A percentile compares a stretch with the other conserved stretches of the same genome.
phyloP scores from a whole-genome alignment of 768 basidiomycete species.

The Lyophyllum shimeji region DNA sequence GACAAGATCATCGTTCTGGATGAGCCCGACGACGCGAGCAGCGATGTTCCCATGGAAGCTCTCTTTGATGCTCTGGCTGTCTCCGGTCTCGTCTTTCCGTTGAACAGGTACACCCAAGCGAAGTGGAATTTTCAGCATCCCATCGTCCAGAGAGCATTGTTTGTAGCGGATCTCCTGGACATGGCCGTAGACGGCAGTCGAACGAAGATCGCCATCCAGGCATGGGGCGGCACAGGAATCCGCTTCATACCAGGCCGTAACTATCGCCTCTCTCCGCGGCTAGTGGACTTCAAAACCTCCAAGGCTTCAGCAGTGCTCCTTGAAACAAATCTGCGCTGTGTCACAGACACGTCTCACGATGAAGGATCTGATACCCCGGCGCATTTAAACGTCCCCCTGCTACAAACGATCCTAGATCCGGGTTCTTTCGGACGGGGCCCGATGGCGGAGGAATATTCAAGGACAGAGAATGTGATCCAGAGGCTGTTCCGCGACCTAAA shows the following conservation, averaged over 20 bases:
- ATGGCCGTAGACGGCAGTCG: constrained; percentile 30
- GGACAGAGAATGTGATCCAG: constrained; percentile 38
- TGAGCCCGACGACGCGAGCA: constrained; percentile 22
- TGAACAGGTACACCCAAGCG: constrained; percentile 34
- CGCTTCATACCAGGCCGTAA: constrained; percentile 29
- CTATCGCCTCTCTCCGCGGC: constrained; percentile 48
- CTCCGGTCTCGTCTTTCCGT: constrained; percentile 42
- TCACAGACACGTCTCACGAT: constrained; percentile 12
- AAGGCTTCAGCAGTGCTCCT: constrained; percentile 45
- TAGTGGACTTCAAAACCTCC: constrained; percentile 54
- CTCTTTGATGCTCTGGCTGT: constrained; percentile 51
- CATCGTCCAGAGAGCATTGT: constrained; percentile 35
- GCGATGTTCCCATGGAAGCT: constrained; percentile 42
- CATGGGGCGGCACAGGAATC: constrained; percentile 34
- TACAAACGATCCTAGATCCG: constrained; percentile 45
- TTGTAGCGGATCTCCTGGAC: constrained; percentile 41
- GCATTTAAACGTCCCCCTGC: constrained; percentile 34
- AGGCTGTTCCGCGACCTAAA: constrained; percentile 37
- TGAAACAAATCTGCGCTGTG: constrained; percentile 42
- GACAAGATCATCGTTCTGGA: constrained; percentile 46
- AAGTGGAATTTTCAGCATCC: constrained; percentile 39
- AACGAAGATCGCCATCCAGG: constrained; percentile 36
- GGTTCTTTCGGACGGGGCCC: constrained; percentile 33
- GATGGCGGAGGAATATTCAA: constrained; percentile 28
- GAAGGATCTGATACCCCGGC: neutral